These are phyloP conservation scores for Solanum megistacrolobum DNA, from an alignment of 257 asterid species.

Conservation along the genomic window DNA sequence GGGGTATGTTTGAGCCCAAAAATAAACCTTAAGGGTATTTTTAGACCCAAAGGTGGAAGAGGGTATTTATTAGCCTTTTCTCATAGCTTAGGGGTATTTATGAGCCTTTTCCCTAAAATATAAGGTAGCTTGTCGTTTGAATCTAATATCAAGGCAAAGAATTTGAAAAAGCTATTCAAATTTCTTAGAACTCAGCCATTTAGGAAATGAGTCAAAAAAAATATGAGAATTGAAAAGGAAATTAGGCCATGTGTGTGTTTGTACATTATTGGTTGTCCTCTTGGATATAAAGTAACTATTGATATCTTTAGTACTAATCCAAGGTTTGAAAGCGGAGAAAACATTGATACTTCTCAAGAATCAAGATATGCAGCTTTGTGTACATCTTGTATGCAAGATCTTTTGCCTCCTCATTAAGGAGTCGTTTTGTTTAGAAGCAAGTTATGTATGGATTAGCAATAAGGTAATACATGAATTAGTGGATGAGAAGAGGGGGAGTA, in stretches of 20 bases:
- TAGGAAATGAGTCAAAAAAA: background rate
- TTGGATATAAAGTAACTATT: background rate
- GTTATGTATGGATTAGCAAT: background rate
- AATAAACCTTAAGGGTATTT: background rate
- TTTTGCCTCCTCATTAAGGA: background rate
- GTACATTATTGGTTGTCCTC: background rate
- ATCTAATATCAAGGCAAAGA: background rate
- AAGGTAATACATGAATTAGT: background rate
- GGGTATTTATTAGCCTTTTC: background rate
- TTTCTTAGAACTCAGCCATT: background rate
- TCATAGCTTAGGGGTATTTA: background rate
- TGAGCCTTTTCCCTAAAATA: background rate
- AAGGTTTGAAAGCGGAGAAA: background rate
- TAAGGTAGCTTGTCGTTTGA: background rate
- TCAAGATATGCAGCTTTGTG: background rate
- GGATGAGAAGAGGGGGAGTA: no score
- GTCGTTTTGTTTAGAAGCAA: background rate
- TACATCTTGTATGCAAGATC: background rate
- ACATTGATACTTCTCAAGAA: background rate
- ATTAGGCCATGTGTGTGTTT: background rate
- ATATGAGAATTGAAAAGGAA: background rate
- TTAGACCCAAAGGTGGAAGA: background rate
- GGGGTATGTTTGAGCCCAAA: background rate
- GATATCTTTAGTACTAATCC: background rate
- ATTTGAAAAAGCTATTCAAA: background rate